phyloP scores from a whole-genome alignment of 75 land plant species.

The Cryptomeria japonica region DNA sequence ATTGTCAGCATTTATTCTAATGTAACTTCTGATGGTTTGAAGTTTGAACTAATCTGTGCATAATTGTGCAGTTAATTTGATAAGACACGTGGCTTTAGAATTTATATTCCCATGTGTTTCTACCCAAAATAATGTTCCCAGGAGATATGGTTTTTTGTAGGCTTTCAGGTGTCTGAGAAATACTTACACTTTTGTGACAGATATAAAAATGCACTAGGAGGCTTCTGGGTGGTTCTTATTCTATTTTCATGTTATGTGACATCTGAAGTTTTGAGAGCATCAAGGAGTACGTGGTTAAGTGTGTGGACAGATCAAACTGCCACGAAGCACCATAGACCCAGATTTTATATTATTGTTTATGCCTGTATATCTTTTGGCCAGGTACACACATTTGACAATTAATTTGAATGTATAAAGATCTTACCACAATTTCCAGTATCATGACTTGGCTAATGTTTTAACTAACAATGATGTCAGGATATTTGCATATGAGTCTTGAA shows the following conservation, averaged over 20 bases:
- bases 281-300: conserved; percentile 92
- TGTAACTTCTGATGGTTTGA: not conserved
- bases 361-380: conserved; percentile 81
- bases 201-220: conserved; percentile 90
- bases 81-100: not conserved
- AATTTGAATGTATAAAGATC: not conserved
- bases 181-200: conserved; percentile 25
- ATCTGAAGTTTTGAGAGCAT: conserved; percentile 70
- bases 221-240: conserved; percentile 79
- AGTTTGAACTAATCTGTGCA: not conserved
- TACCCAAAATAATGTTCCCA: not conserved
- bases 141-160: not conserved
- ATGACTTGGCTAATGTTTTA: not conserved
- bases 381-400: conserved; percentile 36
- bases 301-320: conserved; percentile 71
- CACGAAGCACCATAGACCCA: conserved; percentile 36
- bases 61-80: not conserved
- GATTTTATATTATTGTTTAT: conserved; percentile 76
- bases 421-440: not conserved
- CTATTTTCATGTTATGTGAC: conserved; percentile 65
- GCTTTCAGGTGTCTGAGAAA: not conserved
- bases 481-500: not conserved
- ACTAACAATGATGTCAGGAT: not conserved
- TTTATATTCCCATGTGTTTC: not conserved
- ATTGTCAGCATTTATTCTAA: not conserved